Base-by-base conservation (phyloP, 2,329 filamentous ascomycete genomes). In the Exophiala dermatitidis region DNA sequence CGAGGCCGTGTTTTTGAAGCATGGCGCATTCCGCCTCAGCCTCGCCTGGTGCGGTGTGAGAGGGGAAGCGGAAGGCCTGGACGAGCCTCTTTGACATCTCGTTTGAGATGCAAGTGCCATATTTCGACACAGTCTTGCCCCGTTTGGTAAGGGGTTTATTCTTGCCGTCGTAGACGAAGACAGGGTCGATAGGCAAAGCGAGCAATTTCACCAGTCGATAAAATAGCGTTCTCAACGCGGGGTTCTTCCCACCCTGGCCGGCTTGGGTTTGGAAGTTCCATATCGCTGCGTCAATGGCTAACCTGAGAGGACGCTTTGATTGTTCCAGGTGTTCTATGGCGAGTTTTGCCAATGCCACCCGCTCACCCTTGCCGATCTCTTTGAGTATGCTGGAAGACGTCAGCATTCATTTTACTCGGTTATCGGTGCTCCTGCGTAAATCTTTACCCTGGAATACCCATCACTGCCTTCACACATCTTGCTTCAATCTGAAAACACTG, bases 191-290 rank as follows among this genome's bases (percentile, higher is more conserved):
- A n/a, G 86, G 85, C 12, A 87, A 78, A 9, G 81, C 77, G 8
- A 93, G 75, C 2, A 95, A 77, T 49, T 87, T 85, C 1, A 91
- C 75, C 0, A 97, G 80, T 33, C 93, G 86, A 70, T 94, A 97
- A 71, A 96, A 97, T 28, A 98, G 80, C 1, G 90, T 96, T 52
- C 93, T 82, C 36, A 96, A 77, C 1, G 90, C 90, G 4, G 93
- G 91, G 63, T 96, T 96, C 7, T 84, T 83, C 55, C 93, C 93
- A 44, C 91, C 89, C 73, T 83, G 83, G 12, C 87, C 87, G 9
- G 88, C 85, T 66, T 95, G 90, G 8, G 85, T 85, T 66, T 98
- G 93, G 66, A 95, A 97, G 42, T 95, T 86, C 93, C 93, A 98
- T 66, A 98, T 97, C 2, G 90, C 89, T 62, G 95, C 86, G 67